These are phyloP conservation scores for Bryum argenteum DNA, from an alignment of 225 moss, liverwort and hornwort species.

Conservation along the genomic window DNA sequence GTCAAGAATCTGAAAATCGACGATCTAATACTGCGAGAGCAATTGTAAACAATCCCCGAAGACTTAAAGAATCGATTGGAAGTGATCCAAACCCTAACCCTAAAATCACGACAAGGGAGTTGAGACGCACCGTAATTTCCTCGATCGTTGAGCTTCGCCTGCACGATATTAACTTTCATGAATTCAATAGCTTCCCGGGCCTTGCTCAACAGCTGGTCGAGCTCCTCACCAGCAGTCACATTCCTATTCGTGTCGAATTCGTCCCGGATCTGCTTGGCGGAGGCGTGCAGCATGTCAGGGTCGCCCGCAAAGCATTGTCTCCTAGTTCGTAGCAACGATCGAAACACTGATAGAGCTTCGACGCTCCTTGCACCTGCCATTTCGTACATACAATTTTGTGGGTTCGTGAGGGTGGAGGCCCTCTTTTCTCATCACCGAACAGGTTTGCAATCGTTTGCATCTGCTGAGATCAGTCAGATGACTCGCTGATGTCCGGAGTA, in stretches of 20 bases:
- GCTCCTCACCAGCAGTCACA: slow-evolving; percentile 50
- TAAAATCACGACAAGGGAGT: neutral
- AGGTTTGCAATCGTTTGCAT: too few species aligned
- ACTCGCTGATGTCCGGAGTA: too few species aligned
- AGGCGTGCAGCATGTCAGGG: slow-evolving; percentile 60
- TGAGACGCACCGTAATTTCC: slow-evolving; percentile 81
- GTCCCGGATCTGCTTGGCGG: slow-evolving; percentile 73
- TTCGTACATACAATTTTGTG: neutral
- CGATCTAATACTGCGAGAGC: neutral
- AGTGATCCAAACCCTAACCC: slow-evolving; percentile 45
- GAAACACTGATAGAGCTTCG: slow-evolving; percentile 67
- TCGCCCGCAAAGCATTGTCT: slow-evolving; percentile 82
- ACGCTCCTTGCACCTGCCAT: slow-evolving; percentile 50
- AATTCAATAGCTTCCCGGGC: slow-evolving; percentile 86
- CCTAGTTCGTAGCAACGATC: slow-evolving; percentile 72
- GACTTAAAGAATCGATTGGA: neutral
- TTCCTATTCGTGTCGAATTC: slow-evolving; percentile 68
- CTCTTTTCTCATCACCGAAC: too few species aligned
- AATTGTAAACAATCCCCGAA: neutral
- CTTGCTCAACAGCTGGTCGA: slow-evolving; percentile 57
- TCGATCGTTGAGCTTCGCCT: slow-evolving; percentile 90
- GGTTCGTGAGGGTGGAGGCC: too few species aligned
- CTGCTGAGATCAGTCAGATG: too few species aligned
- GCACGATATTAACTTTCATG: slow-evolving; percentile 75
- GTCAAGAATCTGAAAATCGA: neutral